Conservation (phyloP, 371 early-diverging fungal genomes). For the Mortierella sp. region DNA sequence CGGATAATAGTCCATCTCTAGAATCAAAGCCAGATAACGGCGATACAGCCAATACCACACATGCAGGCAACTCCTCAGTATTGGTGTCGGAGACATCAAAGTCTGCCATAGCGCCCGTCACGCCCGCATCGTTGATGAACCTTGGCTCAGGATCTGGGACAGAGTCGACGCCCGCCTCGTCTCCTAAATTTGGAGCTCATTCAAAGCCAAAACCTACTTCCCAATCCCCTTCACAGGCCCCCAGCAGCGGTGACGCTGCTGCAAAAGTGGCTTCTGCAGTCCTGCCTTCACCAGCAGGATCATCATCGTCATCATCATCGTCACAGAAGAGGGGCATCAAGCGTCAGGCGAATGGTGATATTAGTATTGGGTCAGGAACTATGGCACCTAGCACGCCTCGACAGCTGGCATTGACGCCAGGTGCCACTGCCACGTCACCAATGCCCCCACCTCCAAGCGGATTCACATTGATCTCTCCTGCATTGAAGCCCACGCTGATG, state of each 20-base stretch:
- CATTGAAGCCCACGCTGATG: conserved; percentile 47
- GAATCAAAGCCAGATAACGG: conserved; percentile 6
- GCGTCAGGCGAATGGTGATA: conserved; percentile 37
- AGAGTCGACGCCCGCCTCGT: conserved; percentile 40
- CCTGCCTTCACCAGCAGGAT: not conserved
- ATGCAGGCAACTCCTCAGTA: not conserved
- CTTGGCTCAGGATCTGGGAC: conserved; percentile 61
- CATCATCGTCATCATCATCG: conserved; percentile 10
- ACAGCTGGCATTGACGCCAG: conserved; percentile 25
- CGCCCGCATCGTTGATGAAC: conserved; percentile 78
- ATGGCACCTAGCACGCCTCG: conserved; percentile 42
- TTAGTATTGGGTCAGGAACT: conserved; percentile 20
- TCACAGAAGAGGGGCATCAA: conserved; percentile 42
- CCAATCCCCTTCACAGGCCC: not conserved
- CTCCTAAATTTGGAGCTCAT: conserved; percentile 48
- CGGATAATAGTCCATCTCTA: conserved; percentile 2
- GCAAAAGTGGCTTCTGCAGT: not conserved
- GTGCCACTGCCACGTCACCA: conserved; percentile 27
- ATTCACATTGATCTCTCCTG: conserved; percentile 50
- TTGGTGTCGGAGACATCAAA: conserved; percentile 27
- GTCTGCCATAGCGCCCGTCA: conserved; percentile 70
- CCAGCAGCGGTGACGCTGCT: not conserved
- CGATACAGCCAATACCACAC: not conserved
- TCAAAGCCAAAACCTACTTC: conserved; percentile 24
- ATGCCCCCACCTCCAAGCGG: conserved; percentile 53